phyloP scores from a whole-genome alignment of 805 yeast species.

The Danielia reshetovae region DNA sequence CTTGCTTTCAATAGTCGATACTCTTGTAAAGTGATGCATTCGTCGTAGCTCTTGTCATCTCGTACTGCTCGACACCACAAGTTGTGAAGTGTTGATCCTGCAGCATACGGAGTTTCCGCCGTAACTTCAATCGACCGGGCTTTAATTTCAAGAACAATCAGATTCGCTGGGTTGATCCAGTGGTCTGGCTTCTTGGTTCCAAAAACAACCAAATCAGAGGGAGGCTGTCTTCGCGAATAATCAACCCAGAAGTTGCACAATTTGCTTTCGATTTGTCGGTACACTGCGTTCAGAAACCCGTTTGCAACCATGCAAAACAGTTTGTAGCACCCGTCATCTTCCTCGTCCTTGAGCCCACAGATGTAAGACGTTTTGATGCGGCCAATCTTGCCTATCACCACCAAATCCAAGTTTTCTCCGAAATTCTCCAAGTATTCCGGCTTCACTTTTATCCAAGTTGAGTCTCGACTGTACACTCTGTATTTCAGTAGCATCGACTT shows the following conservation, averaged over 20 bases:
- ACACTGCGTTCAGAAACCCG: slow-evolving; percentile 69
- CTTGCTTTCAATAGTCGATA: slow-evolving; percentile 38
- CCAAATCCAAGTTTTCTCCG: slow-evolving; percentile 81
- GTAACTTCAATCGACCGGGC: slow-evolving; percentile 66
- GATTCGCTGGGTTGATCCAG: slow-evolving; percentile 79
- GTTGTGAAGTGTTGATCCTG: slow-evolving; percentile 69
- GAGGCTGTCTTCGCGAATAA: slow-evolving; percentile 30
- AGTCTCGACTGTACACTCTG: slow-evolving; percentile 54
- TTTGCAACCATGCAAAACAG: slow-evolving; percentile 81
- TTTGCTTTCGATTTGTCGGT: slow-evolving; percentile 49
- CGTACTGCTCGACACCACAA: slow-evolving; percentile 69
- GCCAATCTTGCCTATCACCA: slow-evolving; percentile 71
- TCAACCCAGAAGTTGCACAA: slow-evolving; percentile 63
- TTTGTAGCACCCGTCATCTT: slow-evolving; percentile 41
- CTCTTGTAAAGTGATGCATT: slow-evolving; percentile 53
- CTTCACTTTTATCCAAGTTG: slow-evolving; percentile 82
- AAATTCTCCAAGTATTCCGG: slow-evolving; percentile 86
- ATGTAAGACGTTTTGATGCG: slow-evolving; percentile 69
- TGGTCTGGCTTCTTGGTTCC: slow-evolving; percentile 60
- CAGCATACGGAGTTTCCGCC: slow-evolving; percentile 46
- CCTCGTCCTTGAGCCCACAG: slow-evolving; percentile 61
- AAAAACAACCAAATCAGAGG: slow-evolving; percentile 39
- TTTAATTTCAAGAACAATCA: slow-evolving; percentile 77
- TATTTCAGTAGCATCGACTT: slow-evolving; percentile 62
- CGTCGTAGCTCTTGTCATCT: slow-evolving; percentile 60